Base-by-base conservation (phyloP, 768 basidiomycete genomes). In the Solioccasus polychromus region DNA sequence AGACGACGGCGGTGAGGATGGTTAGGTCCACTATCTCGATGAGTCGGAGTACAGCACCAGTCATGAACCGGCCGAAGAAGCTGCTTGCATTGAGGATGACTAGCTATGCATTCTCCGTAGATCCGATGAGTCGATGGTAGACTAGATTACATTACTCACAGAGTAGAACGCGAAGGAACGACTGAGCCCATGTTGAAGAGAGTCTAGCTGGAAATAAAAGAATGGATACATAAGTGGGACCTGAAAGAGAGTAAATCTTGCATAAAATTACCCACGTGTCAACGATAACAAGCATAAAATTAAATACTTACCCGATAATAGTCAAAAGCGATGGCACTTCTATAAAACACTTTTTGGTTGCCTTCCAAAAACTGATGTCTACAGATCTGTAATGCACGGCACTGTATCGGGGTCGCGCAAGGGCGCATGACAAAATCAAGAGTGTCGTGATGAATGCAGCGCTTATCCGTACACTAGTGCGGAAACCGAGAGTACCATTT, bases 191-290 rank as follows among this genome's bases (percentile, higher is more conserved):
- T 77, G 77, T 44, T 66, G 66, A 11, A 79, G 68, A 4, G 80
- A 70, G 36, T 78, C 73, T 6, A 82, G 54, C 52, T 84, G 82
- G 18, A 84, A 63, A 59, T 80, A 83, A 60, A 78, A 82, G 35
- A 76, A 68, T 0, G 80, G 78, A 39, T 74, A 78, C 45, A 71
- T 73, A 25, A 72, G 59, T 1, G 73, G 74, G 1, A 64, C 50
- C 15, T 73, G 62, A 25, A 70, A 69, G 20, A 62, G 37, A n/a
- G 34, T 47, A 17, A 52, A 55, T 25, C 63, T 64, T 35, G 17
- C n/a, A 5, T 18, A 19, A 14, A 23, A 35, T 26, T 11, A 22
- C 22, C 7, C 5, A 39, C 10, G 8, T 9, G 31, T 45, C 6
- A 17, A 28, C 5, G 18, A 29, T 22, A 35, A 18, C 8, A 5